Evolutionary conservation across 2,329 filamentous ascomycete genomes (phyloP).

Genomic region (Colletotrichum sp.): DNA sequence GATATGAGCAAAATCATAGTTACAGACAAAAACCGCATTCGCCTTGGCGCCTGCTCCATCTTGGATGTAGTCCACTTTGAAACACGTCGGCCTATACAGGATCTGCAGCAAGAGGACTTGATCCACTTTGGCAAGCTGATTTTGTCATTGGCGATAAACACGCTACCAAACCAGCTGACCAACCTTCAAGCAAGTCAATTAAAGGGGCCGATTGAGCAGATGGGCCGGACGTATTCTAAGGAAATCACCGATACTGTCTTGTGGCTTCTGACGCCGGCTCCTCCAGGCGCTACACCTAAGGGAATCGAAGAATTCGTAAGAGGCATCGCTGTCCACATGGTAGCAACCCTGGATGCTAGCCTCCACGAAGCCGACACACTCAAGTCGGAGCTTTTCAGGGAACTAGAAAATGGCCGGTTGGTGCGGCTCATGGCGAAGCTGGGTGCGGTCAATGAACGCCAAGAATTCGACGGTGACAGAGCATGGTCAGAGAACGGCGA

Average conservation of each 20-base stretch:
- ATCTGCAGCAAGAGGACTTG: slow-evolving; percentile 89
- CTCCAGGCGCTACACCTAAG: slow-evolving; percentile 61
- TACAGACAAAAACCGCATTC: slow-evolving; percentile 88
- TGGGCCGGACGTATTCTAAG: slow-evolving; percentile 77
- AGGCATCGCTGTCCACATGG: slow-evolving; percentile 79
- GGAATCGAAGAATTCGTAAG: slow-evolving; percentile 80
- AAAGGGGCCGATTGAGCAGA: slow-evolving; percentile 75
- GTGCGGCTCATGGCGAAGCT: slow-evolving; percentile 83
- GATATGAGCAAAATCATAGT: slow-evolving; percentile 88
- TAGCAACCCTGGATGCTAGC: slow-evolving; percentile 76
- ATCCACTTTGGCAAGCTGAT: slow-evolving; percentile 84
- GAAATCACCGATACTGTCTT: slow-evolving; percentile 80
- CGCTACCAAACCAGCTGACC: slow-evolving; percentile 52
- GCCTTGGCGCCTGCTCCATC: slow-evolving; percentile 86
- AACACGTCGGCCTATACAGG: slow-evolving; percentile 66
- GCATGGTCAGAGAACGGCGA: slow-evolving; percentile 93
- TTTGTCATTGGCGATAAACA: slow-evolving; percentile 80
- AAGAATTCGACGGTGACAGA: slow-evolving; percentile 78
- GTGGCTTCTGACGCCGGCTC: slow-evolving; percentile 78
- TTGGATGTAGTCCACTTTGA: slow-evolving; percentile 90
- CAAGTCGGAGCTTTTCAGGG: slow-evolving; percentile 73
- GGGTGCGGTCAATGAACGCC: slow-evolving; percentile 86
- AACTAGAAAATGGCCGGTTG: slow-evolving; percentile 88
- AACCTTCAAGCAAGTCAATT: slow-evolving; percentile 71
- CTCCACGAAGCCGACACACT: slow-evolving; percentile 82